Evolutionary conservation across 441 rosid genomes (phyloP), one percentile per base, ranked within the genome.

Genomic region (Euphorbia corollata): DNA sequence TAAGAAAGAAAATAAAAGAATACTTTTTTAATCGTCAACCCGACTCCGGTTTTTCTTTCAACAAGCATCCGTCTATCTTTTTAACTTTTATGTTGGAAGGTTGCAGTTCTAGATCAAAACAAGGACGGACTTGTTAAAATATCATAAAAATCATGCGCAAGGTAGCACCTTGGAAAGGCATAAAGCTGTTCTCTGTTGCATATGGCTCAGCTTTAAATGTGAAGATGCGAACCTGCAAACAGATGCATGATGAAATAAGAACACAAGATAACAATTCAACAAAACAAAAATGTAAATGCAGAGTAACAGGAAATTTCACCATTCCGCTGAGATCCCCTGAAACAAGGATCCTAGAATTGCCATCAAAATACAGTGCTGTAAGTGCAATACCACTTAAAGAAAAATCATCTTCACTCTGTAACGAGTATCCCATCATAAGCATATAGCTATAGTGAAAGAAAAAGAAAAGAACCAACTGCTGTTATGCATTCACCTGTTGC

Each of bases 321-420:
- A 63, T 81, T 84, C 99, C 97, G 69, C 71, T 82, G 54, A 85
- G 86, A 78, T 93, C 97, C 65, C 99, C 97, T 41, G 96, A 85
- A 67, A 84, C 73, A 78, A 93, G 90, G 71, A 84, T 71, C 59
- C 79, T 82, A 45, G 84, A 61, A 70, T 76, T 76, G 23, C 77
- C 75, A 70, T 87, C 93, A 74, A 82, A 90, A 77, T 76, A 74
- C 62, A 91, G 77, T 56, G 90, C 80, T 8, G 96, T 86, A 61
- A 91, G 55, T 15, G 96, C 79, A n/a, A 80, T 64, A 66, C 95
- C 90, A 41, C 92, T 87, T 71, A 78, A 72, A 74, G 96, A 81
- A 66, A 62, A 68, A 74, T 87, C 89, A 65, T 84, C 92, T 79
- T 87, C 96, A 74, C 79, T 79, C 99, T 93, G 90, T 83, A 79